Evolutionary conservation across 352 stramenopile genomes (phyloP).

Genomic region (Phytophthora constricta): DNA sequence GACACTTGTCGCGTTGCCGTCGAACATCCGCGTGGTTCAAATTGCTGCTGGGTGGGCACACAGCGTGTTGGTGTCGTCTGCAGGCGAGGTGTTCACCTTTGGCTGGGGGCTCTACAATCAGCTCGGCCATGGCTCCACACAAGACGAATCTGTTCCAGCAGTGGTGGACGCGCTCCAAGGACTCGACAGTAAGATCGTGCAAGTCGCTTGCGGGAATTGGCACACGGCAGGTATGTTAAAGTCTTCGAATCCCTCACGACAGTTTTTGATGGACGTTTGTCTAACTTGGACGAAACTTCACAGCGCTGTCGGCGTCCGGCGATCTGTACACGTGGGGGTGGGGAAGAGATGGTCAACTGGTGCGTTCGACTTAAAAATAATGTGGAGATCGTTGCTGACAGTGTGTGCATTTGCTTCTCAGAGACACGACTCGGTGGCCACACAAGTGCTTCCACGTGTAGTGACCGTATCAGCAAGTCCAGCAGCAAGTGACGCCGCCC

Average conservation of each 20-base stretch:
- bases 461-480: constrained; percentile 37
- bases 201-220: constrained; percentile 76
- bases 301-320: constrained; percentile 56
- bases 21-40: neutral
- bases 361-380: constrained; percentile 34
- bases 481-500: constrained; percentile 27
- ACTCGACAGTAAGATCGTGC: constrained; percentile 51
- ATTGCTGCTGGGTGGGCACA: constrained; percentile 64
- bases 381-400: too few species aligned
- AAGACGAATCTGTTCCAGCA: constrained; percentile 37
- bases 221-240: constrained; percentile 74
- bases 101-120: constrained; percentile 86
- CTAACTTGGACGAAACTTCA: constrained; percentile 29
- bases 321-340: constrained; percentile 87
- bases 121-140: constrained; percentile 62
- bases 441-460: constrained; percentile 55
- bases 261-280: neutral
- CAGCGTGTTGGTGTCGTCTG: constrained; percentile 47
- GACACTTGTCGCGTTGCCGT: constrained; percentile 17
- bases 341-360: constrained; percentile 74
- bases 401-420: constrained; percentile 14
- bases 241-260: neutral
- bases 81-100: constrained; percentile 61
- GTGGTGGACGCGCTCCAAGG: constrained; percentile 56
- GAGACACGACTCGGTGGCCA: constrained; percentile 25